Conservation (phyloP, 495 filamentous ascomycete species). For the Daldinia decipiens region DNA sequence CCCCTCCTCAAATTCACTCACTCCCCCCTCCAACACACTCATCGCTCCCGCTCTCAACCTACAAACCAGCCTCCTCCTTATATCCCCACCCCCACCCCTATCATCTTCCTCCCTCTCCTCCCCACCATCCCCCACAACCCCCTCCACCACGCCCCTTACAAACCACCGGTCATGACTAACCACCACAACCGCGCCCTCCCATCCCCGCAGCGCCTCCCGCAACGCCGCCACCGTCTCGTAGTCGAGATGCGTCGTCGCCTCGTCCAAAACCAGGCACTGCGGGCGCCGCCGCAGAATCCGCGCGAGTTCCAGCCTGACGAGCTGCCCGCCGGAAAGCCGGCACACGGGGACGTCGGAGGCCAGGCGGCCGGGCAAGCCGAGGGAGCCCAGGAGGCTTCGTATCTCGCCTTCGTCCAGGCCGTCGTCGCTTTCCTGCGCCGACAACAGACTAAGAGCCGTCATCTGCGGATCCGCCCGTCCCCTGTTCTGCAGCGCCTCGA, state of each 20-base stretch:
- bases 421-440: constrained; percentile 59
- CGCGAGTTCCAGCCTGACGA: constrained; percentile 79
- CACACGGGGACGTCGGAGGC: constrained; percentile 75
- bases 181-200: constrained; percentile 75
- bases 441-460: constrained; percentile 67
- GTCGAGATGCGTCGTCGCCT: constrained; percentile 88
- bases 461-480: constrained; percentile 57
- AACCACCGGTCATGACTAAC: constrained; percentile 85
- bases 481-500: constrained; percentile 68
- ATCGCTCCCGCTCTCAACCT: constrained; percentile 67
- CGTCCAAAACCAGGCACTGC: constrained; percentile 81
- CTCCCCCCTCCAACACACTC: constrained; percentile 65
- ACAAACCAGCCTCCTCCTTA: constrained; percentile 65
- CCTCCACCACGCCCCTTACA: constrained; percentile 74
- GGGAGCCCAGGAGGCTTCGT: constrained; percentile 67
- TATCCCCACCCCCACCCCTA: constrained; percentile 51
- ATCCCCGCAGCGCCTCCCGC: constrained; percentile 68
- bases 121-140: constrained; percentile 62
- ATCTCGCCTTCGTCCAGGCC: constrained; percentile 69
- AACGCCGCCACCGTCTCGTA: constrained; percentile 78
- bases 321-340: constrained; percentile 78
- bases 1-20: constrained; percentile 70
- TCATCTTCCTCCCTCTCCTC: constrained; percentile 57
- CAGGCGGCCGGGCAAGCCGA: constrained; percentile 72
- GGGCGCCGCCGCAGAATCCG: constrained; percentile 72